These are phyloP conservation scores for Arctostaphylos glauca DNA, from an alignment of 148 eudicot species.

Conservation along the genomic window DNA sequence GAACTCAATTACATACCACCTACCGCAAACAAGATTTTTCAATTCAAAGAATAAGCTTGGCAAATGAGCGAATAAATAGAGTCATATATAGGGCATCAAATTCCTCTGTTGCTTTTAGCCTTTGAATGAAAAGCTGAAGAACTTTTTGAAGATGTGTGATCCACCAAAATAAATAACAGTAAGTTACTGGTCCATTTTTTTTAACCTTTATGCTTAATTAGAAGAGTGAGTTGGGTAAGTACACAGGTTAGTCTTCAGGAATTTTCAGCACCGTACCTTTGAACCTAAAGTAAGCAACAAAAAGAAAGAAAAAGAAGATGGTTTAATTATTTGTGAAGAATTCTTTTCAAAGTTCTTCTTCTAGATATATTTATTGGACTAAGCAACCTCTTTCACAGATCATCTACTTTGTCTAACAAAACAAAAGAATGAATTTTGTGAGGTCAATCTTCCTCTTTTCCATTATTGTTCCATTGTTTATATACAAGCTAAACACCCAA, in stretches of 20 bases:
- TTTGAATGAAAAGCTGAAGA: not conserved
- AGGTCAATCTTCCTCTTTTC: too few relatives aligned
- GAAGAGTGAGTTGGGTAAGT: not conserved
- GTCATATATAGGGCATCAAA: constrained; percentile 5
- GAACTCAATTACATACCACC: not conserved
- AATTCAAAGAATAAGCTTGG: not conserved
- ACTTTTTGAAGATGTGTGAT: not conserved
- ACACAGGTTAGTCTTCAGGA: not conserved
- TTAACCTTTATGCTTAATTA: not conserved
- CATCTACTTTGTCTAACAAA: too few relatives aligned
- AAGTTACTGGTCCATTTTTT: not conserved
- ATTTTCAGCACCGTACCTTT: not conserved
- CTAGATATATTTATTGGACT: too few relatives aligned
- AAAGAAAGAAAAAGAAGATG: not conserved
- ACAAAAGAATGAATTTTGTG: too few relatives aligned
- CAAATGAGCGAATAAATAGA: not conserved
- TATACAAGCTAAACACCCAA: too few relatives aligned
- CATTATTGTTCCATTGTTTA: too few relatives aligned
- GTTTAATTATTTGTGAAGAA: not conserved
- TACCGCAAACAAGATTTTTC: not conserved
- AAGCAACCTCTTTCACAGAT: too few relatives aligned
- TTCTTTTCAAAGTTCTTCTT: too few relatives aligned
- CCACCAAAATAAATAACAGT: not conserved
- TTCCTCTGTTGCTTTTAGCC: not conserved
- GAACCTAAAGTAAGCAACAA: not conserved